Evolutionary conservation across 257 asterid species (phyloP), one percentile per base, ranked within the genome.

Genomic region (Nicotiana tomentosiformis): DNA sequence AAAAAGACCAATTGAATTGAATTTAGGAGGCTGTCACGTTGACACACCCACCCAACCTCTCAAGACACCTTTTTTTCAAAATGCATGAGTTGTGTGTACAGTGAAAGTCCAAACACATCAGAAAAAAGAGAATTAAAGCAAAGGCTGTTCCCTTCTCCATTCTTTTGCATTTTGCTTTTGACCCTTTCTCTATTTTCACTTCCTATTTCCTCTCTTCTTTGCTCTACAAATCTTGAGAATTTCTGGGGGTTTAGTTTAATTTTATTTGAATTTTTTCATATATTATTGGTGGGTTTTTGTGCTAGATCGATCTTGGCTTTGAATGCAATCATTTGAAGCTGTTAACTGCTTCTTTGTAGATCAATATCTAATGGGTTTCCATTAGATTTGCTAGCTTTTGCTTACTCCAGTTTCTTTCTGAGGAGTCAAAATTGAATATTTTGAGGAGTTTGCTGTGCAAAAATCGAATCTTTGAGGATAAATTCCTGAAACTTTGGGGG

Each of bases 131-230:
- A 61, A 51, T 49, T 83, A 87, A 87, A 86, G 91, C 87, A 70
- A 86, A 88, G 86, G 87, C 88, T 86, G 90, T 89, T 85, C 82
- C 82, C 86, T 77, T 82, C 87, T 85, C 80, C 53, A 76, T 67
- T 43, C 51, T 43, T 77, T 51, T 30, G 83, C 81, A 65, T 58
- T 81, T 88, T 84, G 82, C 90, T 70, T 77, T 84, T 82, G 84
- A 72, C 87, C 37, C 61, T 61, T 84, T 82, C 80, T 65, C 33
- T 58, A 80, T 64, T 84, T 66, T 65, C 32, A 33, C 82, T 67
- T 26, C 17, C 79, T 77, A 57, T 84, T 58, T 78, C 58, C 80
- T 29, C 49, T 61, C 57, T 58, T 68, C 35, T 66, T 64, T 68
- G 82, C 56, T 80, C 37, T 77, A 51, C 81, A 39, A 7, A 20